Evolutionary conservation across 163 green algal genomes (phyloP).

Genomic region (Chlorella variabilis): DNA sequence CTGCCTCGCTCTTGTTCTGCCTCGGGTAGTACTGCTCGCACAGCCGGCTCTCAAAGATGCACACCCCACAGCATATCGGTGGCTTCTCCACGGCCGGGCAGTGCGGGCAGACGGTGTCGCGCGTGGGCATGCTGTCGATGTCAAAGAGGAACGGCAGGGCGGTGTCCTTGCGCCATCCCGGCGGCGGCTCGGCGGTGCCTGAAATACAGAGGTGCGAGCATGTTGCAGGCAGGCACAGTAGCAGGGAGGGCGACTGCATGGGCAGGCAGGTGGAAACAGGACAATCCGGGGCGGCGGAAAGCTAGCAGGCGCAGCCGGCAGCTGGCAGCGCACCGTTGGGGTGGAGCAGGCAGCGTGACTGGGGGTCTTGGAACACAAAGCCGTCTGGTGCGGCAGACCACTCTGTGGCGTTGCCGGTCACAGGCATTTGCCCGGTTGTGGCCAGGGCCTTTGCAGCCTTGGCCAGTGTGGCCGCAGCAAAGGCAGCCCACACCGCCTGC

Average conservation of each 20-base stretch:
- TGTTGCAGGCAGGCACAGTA: neutral
- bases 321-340: constrained; percentile 2
- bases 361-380: neutral
- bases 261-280: too few species aligned
- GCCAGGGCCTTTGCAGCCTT: neutral
- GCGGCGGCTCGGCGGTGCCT: neutral
- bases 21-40: constrained; percentile 12
- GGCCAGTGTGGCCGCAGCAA: neutral
- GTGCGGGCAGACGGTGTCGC: neutral
- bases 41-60: constrained; percentile 11
- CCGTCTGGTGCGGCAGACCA: neutral
- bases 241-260: neutral
- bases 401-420: neutral
- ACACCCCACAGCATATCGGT: constrained; percentile 26
- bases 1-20: neutral
- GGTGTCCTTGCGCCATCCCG: neutral
- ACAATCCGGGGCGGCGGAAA: neutral
- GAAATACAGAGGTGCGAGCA: neutral
- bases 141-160: constrained; percentile 29
- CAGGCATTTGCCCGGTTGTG: neutral
- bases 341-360: constrained; percentile 26
- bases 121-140: constrained; percentile 6
- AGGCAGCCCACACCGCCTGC: neutral
- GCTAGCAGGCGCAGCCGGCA: neutral
- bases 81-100: neutral